Conservation (phyloP, 257 asterid species). For the Gardenia jasminoides region DNA sequence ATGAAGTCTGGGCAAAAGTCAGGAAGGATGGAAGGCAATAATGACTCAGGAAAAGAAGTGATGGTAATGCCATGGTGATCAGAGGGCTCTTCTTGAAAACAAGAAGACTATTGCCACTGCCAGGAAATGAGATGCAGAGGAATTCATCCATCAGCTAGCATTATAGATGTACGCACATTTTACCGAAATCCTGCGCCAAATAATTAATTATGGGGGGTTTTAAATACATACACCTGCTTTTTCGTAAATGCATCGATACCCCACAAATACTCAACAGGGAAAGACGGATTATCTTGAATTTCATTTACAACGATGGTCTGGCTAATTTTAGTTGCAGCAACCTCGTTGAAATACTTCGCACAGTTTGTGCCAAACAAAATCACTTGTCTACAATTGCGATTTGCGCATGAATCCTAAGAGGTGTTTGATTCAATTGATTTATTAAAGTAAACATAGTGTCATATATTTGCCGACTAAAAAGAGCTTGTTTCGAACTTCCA, state of each 20-base stretch:
- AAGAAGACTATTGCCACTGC: slow-evolving; percentile 51
- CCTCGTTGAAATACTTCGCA: neutral
- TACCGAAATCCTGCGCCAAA: slow-evolving; percentile 79
- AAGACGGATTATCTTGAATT: slow-evolving; percentile 24
- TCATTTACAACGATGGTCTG: slow-evolving; percentile 19
- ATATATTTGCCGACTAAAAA: too few relatives aligned
- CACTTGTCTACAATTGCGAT: too few relatives aligned
- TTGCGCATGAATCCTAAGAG: too few relatives aligned
- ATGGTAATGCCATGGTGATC: slow-evolving; percentile 61
- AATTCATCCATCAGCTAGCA: slow-evolving; percentile 57
- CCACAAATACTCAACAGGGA: slow-evolving; percentile 39
- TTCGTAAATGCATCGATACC: slow-evolving; percentile 41
- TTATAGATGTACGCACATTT: slow-evolving; percentile 46
- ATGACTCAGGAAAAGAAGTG: slow-evolving; percentile 50
- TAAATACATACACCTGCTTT: slow-evolving; percentile 33
- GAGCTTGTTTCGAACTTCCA: too few relatives aligned
- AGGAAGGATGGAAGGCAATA: slow-evolving; percentile 53
- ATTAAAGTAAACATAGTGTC: too few relatives aligned
- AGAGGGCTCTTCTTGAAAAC: slow-evolving; percentile 54
- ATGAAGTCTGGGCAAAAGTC: slow-evolving; percentile 57
- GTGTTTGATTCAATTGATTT: too few relatives aligned
- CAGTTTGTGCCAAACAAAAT: too few relatives aligned
- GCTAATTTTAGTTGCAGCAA: slow-evolving; percentile 11
- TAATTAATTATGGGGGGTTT: slow-evolving; percentile 57
- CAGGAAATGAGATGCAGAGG: slow-evolving; percentile 56